These are phyloP conservation scores for Raffaelea albimanens DNA, from an alignment of 2,329 filamentous ascomycete species.

Conservation along the genomic window DNA sequence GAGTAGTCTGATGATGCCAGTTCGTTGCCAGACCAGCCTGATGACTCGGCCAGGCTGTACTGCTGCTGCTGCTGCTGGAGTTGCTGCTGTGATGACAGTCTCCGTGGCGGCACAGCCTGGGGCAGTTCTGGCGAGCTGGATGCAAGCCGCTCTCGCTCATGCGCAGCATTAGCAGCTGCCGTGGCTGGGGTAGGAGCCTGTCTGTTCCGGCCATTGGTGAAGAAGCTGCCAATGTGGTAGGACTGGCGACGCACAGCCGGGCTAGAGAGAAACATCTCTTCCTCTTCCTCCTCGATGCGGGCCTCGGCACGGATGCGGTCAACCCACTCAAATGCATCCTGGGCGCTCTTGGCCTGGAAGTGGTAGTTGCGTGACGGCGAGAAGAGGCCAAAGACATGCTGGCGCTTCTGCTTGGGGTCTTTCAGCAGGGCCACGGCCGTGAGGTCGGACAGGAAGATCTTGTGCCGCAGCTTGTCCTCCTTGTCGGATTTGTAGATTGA, in stretches of 20 bases:
- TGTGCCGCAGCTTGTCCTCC: conserved; percentile 80
- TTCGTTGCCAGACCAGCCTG: conserved; percentile 52
- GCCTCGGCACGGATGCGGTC: conserved; percentile 69
- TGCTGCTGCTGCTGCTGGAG: conserved; percentile 6
- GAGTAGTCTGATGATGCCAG: conserved; percentile 82
- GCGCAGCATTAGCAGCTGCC: conserved; percentile 6
- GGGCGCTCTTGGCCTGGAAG: conserved; percentile 63
- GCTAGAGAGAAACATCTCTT: conserved; percentile 68
- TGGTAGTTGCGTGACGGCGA: conserved; percentile 87
- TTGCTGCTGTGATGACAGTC: conserved; percentile 46
- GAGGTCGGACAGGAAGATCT: conserved; percentile 79
- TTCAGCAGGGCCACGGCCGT: conserved; percentile 84
- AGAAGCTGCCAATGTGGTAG: conserved; percentile 19
- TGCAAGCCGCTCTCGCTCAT: conserved; percentile 31
- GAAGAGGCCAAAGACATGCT: conserved; percentile 87
- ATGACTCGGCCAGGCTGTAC: conserved; percentile 49
- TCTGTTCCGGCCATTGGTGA: neutral
- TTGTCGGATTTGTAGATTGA: conserved; percentile 90
- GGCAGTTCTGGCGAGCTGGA: conserved; percentile 54
- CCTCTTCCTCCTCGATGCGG: conserved; percentile 79
- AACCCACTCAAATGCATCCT: conserved; percentile 82
- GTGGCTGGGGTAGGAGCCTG: neutral
- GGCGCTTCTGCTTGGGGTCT: conserved; percentile 77
- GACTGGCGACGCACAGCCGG: conserved; percentile 45
- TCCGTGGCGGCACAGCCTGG: conserved; percentile 24